A percentile compares a stretch with the other conserved stretches of the same genome.
phyloP scores from a whole-genome alignment of 2,329 filamentous ascomycete species.

The Lachnellula arida region DNA sequence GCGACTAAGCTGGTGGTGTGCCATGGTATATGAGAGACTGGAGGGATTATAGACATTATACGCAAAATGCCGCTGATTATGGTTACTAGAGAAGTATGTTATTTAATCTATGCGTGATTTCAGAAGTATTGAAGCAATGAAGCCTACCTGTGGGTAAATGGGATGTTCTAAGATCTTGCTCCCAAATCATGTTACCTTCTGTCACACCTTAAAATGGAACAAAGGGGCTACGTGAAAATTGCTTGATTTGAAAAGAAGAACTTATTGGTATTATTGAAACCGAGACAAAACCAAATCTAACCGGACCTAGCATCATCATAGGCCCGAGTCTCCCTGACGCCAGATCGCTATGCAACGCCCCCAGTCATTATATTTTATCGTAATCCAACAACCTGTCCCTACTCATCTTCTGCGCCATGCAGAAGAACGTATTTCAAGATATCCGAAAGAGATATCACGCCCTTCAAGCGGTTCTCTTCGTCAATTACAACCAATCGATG shows the following conservation, averaged over 20 bases:
- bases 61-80: too few species aligned
- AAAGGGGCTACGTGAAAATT: not conserved
- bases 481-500: constrained; percentile 92
- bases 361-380: constrained; percentile 16
- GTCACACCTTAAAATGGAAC: not conserved
- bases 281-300: constrained; percentile 26
- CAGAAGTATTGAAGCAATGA: too few species aligned
- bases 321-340: constrained; percentile 28
- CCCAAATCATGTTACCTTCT: too few species aligned
- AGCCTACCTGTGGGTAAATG: too few species aligned
- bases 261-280: constrained; percentile 26
- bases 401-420: constrained; percentile 39
- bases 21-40: too few species aligned
- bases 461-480: constrained; percentile 78
- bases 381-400: constrained; percentile 15
- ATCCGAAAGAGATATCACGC: constrained; percentile 89
- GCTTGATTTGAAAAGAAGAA: not conserved
- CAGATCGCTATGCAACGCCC: constrained; percentile 35
- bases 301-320: constrained; percentile 18
- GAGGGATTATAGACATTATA: too few species aligned
- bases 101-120: too few species aligned
- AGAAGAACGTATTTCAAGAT: constrained; percentile 93
- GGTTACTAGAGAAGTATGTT: too few species aligned
- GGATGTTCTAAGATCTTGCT: too few species aligned
- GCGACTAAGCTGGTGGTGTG: too few species aligned